Base-by-base conservation (phyloP, 1,284 basidiomycete species). In the Violaceomyces palustris region DNA sequence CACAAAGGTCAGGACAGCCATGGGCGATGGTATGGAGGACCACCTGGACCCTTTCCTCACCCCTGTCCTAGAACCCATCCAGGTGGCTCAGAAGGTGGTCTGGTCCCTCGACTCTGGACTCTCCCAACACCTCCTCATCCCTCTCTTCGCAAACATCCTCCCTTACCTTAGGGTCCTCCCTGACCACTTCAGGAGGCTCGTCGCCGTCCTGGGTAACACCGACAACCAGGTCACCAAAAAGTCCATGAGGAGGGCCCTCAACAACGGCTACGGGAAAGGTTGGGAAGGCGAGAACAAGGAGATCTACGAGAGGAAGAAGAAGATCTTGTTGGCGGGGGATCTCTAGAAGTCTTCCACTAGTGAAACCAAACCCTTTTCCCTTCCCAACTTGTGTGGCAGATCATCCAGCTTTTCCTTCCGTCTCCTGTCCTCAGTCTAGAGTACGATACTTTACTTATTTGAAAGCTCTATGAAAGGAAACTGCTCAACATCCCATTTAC, bases 1-100 rank as follows among this genome's bases (percentile, higher is more conserved):
- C 11, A 69, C 67, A 34, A 73, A 73, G 42, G 70, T 73, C n/a
- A 51, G 57, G 26, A 73, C 70, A 31, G 52, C 66, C 6, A 57
- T 73, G 6, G 69, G 67, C 24, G 55, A 68, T 19, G 67, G 61
- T 2, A 64, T 73, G 60, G 64, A 70, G 31, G 63, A 69, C 45
- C 53, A 64, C 35, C 41, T 57, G 32, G 60, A 63, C 21, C 53
- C 55, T 10, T 73, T 73, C 51, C 46, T 72, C 36, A 60, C 52
- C n/a, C 70, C 69, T 18, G 63, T 59, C 12, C 50, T 73, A 15
- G 63, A 67, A 35, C 61, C 70, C 15, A 33, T 67, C 37, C 59
- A 71, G 35, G 66, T 72, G 2, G 70, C 61, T 6, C 17, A 43
- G 8, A 47, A 56, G 22, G 54, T 73, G 37, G 60, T 61, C 6